Evolutionary conservation across 2,329 filamentous ascomycete genomes (phyloP).

Genomic region (Cryphonectria japonica): DNA sequence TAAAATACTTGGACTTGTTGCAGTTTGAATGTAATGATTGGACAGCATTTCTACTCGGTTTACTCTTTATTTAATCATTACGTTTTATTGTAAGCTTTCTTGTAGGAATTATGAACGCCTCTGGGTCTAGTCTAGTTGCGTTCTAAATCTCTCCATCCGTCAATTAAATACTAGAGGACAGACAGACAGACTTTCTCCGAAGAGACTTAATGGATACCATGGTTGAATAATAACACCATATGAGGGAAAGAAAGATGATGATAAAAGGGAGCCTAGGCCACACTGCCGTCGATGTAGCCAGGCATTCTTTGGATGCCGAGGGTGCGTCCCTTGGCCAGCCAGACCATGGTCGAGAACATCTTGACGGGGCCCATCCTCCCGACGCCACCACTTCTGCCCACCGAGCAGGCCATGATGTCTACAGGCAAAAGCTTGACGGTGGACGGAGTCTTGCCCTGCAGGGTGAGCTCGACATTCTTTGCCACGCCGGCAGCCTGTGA

Average conservation of each 20-base stretch:
- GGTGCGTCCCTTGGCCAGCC: constrained; percentile 55
- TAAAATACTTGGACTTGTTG: too few relatives aligned
- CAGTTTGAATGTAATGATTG: not conserved
- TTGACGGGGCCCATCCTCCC: constrained; percentile 53
- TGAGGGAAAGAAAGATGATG: not conserved
- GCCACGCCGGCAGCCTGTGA: constrained; percentile 51
- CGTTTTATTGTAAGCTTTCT: not conserved
- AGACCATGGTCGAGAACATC: constrained; percentile 55
- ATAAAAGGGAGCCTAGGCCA: constrained; percentile 43
- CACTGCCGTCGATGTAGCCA: constrained; percentile 52
- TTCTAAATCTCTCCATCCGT: not conserved
- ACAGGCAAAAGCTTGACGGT: constrained; percentile 52
- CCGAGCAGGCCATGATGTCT: constrained; percentile 53
- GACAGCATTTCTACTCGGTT: not conserved
- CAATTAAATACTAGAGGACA: not conserved
- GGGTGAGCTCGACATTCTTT: constrained; percentile 55
- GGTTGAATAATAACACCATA: not conserved
- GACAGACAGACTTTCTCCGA: not conserved
- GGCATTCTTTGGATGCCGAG: constrained; percentile 49
- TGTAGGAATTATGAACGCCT: not conserved
- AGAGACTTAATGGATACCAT: too few relatives aligned
- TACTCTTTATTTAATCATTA: not conserved
- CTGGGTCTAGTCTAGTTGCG: not conserved
- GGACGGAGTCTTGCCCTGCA: constrained; percentile 49
- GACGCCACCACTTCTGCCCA: constrained; percentile 54